These are phyloP conservation scores for Cercospora zeae-maydis DNA, from an alignment of 2,329 filamentous ascomycete genomes.

Conservation along the genomic window DNA sequence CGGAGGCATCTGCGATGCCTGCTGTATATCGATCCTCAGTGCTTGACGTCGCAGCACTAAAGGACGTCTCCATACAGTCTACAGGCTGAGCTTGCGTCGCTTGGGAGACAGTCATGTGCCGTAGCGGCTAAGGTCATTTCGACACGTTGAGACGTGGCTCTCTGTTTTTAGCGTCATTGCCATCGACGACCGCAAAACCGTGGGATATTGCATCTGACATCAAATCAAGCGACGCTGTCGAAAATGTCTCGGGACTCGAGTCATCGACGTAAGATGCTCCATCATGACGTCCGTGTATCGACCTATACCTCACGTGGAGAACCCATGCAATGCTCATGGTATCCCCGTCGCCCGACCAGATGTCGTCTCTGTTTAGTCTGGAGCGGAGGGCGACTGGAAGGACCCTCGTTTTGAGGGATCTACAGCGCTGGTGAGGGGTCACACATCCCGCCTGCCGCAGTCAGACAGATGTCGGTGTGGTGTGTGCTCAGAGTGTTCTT, in stretches of 20 bases:
- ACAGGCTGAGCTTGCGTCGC: not conserved
- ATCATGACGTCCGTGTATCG: not conserved
- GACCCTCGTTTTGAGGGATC: not conserved
- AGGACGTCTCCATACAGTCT: not conserved
- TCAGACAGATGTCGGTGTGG: not conserved
- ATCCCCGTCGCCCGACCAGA: not conserved
- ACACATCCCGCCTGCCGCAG: not conserved
- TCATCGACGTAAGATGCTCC: not conserved
- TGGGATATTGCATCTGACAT: not conserved
- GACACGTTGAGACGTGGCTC: not conserved
- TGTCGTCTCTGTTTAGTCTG: not conserved
- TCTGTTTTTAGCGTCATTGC: not conserved
- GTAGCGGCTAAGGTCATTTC: not conserved
- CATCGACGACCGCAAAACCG: not conserved
- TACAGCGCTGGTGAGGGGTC: not conserved
- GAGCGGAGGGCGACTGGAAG: not conserved
- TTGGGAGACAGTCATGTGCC: not conserved
- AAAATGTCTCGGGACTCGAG: not conserved
- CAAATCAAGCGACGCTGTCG: not conserved
- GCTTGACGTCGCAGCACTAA: not conserved
- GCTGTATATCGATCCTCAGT: not conserved
- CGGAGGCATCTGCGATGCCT: conserved; percentile 2
- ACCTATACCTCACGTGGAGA: not conserved
- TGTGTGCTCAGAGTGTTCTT: not conserved
- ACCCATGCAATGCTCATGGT: not conserved